Percentiles rank a stretch among this genome's conserved stretches.
Conservation (phyloP, 495 filamentous ascomycete species). For the Podospora pseudoanserina region DNA sequence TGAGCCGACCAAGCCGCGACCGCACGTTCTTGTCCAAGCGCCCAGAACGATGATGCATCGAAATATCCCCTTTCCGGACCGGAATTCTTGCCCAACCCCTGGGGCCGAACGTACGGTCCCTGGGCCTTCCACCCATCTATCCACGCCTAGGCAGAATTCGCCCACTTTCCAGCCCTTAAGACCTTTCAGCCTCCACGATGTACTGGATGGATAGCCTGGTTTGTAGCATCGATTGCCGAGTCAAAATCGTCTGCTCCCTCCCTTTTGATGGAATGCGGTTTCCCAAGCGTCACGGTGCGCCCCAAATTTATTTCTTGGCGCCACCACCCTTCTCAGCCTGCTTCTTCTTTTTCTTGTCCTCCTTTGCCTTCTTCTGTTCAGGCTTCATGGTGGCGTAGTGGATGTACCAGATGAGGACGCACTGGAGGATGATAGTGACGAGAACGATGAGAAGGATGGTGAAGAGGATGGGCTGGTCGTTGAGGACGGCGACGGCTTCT, state of each 20-base stretch:
- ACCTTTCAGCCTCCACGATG: neutral
- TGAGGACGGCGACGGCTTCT: constrained; percentile 48
- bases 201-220: neutral
- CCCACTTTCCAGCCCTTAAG: neutral
- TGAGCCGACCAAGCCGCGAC: neutral
- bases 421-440: constrained; percentile 40
- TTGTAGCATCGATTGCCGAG: neutral
- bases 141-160: neutral
- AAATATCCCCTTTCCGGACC: neutral
- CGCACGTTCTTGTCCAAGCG: neutral
- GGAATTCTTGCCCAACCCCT: neutral
- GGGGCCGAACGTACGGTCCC: neutral
- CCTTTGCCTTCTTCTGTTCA: constrained; percentile 48
- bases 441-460: constrained; percentile 48
- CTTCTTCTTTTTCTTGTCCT: constrained; percentile 41
- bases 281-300: neutral
- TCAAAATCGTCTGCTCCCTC: neutral
- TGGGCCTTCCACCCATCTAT: neutral
- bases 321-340: constrained; percentile 37
- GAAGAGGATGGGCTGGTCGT: constrained; percentile 52
- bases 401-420: constrained; percentile 47
- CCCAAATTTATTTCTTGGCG: constrained; percentile 13
- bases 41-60: neutral
- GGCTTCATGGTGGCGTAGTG: constrained; percentile 51
- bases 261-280: neutral